Percentiles rank a stretch among this genome's conserved stretches.
Evolutionary conservation across 805 yeast genomes (phyloP).

Genomic region (Kodamaea restingae): DNA sequence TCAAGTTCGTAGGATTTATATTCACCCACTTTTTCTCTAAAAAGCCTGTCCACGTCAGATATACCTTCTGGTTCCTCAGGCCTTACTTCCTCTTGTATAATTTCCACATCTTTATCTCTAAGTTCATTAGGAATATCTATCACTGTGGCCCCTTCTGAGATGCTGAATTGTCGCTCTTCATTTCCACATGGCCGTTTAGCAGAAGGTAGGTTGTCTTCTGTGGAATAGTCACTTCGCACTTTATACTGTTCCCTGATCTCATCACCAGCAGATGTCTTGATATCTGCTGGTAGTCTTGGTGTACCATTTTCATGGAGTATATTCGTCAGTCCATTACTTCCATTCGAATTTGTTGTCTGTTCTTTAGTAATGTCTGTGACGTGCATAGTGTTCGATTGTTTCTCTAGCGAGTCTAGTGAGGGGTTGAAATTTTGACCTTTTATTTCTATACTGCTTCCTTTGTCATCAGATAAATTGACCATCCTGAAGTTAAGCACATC

Average conservation of each 20-base stretch:
- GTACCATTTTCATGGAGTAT: too few species aligned
- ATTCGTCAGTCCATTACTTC: too few species aligned
- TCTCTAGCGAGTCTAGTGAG: too few species aligned
- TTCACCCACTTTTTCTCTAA: slow-evolving; percentile 4
- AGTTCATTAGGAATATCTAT: neutral
- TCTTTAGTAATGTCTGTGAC: too few species aligned
- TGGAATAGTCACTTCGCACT: neutral
- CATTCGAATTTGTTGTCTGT: too few species aligned
- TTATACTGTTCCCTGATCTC: too few species aligned
- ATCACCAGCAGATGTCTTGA: too few species aligned
- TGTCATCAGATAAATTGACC: neutral
- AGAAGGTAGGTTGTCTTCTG: neutral
- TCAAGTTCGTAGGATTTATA: neutral
- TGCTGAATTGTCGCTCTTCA: neutral
- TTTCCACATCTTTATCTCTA: neutral
- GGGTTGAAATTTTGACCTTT: too few species aligned
- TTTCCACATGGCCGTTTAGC: neutral
- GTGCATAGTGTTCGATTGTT: too few species aligned
- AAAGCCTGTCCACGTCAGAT: slow-evolving; percentile 7
- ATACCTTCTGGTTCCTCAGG: slow-evolving; percentile 1
- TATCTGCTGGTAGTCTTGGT: too few species aligned
- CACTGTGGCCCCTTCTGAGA: neutral
- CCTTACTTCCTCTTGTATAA: too few species aligned
- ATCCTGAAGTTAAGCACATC: neutral
- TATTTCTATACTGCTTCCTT: neutral